These are phyloP conservation scores for rapeseed (Brassica napus) DNA, from an alignment of 345 rosid genomes.

Conservation along the genomic window Da-Ae NC_063446.1:49718001-49718500, in stretches of 20 bases:
- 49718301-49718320: slow-evolving; percentile 31
- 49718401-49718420: not conserved
- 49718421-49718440: not conserved
- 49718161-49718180: slow-evolving; percentile 83
- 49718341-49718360: slow-evolving; percentile 20
- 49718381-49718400: not conserved
- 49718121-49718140: slow-evolving; percentile 74
- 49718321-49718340: slow-evolving; percentile 34
- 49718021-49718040: not conserved
- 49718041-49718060: not conserved
- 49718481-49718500: not conserved
- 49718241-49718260: not conserved
- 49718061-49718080: not conserved
- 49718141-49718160: slow-evolving; percentile 80
- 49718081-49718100: not conserved
- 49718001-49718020: not conserved
- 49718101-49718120: not conserved
- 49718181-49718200: slow-evolving; percentile 72
- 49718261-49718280: not conserved
- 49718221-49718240: slow-evolving; percentile 1
- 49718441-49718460: not conserved
- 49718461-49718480: not conserved
- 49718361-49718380: not conserved
- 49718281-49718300: slow-evolving; percentile 1
- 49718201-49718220: slow-evolving; percentile 94